A percentile compares a stretch with the other conserved stretches of the same genome.
Conservation (phyloP, 805 yeast species). For the Teunomyces kruisii region DNA sequence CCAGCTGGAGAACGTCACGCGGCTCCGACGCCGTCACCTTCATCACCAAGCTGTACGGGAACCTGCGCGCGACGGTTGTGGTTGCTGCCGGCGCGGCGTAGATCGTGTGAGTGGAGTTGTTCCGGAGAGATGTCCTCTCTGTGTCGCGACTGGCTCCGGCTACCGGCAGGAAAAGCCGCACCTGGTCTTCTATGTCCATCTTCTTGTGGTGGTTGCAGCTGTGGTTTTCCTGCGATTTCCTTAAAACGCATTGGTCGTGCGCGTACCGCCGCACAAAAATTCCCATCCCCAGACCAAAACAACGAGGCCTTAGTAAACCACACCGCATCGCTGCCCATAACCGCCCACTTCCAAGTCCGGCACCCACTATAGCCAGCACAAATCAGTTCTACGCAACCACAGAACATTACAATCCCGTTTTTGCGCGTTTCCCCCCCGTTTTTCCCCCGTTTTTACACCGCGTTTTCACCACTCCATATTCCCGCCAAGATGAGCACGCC, state of each 20-base stretch:
- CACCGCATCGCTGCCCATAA: too few relatives aligned
- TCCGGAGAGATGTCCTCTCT: not conserved
- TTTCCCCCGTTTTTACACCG: not conserved
- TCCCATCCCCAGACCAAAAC: not conserved
- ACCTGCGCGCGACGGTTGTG: not conserved
- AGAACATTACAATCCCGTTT: too few relatives aligned
- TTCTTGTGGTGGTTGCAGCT: too few relatives aligned
- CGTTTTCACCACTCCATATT: not conserved
- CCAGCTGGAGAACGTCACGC: conserved; percentile 54
- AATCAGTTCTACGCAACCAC: too few relatives aligned
- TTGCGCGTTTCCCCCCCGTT: not conserved
- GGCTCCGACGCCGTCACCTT: conserved; percentile 48
- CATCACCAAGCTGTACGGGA: conserved; percentile 26
- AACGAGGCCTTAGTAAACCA: too few relatives aligned
- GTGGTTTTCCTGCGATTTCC: too few relatives aligned
- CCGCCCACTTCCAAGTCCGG: too few relatives aligned
- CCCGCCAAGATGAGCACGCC: not conserved
- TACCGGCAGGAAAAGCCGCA: not conserved
- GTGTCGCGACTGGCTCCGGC: not conserved
- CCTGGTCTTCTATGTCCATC: not conserved
- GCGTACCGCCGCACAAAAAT: not conserved
- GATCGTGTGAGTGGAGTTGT: too few relatives aligned
- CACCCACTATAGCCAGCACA: too few relatives aligned
- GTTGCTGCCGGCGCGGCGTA: too few relatives aligned
- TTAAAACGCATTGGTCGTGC: not conserved